Evolutionary conservation across 192 early-diverging fungal species (phyloP).

Genomic region (Mortierella claussenii): DNA sequence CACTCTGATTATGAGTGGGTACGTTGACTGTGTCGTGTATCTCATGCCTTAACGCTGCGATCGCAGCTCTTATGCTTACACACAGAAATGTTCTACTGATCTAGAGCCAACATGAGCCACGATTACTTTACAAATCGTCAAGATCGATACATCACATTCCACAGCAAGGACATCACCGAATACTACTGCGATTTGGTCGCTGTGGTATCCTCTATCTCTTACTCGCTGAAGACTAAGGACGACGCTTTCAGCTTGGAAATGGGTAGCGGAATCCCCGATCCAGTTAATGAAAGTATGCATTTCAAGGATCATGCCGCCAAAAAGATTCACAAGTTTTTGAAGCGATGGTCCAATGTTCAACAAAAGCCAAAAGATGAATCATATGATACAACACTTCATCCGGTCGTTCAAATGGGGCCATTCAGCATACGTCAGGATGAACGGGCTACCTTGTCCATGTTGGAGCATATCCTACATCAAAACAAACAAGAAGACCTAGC

Average conservation of each 20-base stretch:
- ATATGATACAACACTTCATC: constrained; percentile 77
- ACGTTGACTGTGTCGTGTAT: constrained; percentile 27
- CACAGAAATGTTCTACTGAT: not conserved
- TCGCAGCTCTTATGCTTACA: too few species aligned
- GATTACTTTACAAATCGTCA: constrained; percentile 98
- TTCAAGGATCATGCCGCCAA: constrained; percentile 67
- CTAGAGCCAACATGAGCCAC: constrained; percentile 89
- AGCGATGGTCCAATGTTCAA: constrained; percentile 45
- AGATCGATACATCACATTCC: constrained; percentile 90
- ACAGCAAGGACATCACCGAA: constrained; percentile 63
- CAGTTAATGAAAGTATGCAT: constrained; percentile 62
- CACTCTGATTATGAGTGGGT: constrained; percentile 82
- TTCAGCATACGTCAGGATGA: constrained; percentile 87
- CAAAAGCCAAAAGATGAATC: constrained; percentile 10
- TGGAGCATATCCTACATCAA: constrained; percentile 58
- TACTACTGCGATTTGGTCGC: constrained; percentile 80
- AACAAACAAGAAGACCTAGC: constrained; percentile 52
- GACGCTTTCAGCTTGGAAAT: constrained; percentile 15
- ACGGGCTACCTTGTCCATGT: constrained; percentile 65
- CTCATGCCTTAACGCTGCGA: too few species aligned
- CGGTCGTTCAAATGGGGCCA: constrained; percentile 89
- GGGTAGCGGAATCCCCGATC: constrained; percentile 58
- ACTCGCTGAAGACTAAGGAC: constrained; percentile 32
- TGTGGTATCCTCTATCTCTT: constrained; percentile 73
- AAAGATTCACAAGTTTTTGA: constrained; percentile 63